Conservation (phyloP, 805 yeast species). For the Cyberlindnera amylophila region DNA sequence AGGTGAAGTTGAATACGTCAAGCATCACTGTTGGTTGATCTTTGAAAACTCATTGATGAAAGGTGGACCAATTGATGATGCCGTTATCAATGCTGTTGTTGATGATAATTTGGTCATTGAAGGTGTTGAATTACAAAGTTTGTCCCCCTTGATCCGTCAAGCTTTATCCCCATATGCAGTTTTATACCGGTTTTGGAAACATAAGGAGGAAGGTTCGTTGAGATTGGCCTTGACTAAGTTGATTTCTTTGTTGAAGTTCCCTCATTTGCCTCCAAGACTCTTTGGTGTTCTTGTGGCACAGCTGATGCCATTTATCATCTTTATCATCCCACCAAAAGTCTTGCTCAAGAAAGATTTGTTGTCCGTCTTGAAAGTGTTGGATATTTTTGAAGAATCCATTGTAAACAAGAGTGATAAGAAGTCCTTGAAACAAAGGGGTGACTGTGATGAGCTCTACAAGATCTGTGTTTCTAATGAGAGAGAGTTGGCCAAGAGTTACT, state of each 20-base stretch:
- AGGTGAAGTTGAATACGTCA: conserved; percentile 48
- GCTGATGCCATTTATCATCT: conserved; percentile 39
- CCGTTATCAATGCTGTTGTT: conserved; percentile 48
- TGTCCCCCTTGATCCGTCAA: conserved; percentile 59
- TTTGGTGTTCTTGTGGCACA: conserved; percentile 48
- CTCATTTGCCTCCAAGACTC: conserved; percentile 50
- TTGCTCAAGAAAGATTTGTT: conserved; percentile 21
- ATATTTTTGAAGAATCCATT: conserved; percentile 18
- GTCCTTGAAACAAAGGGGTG: conserved; percentile 10
- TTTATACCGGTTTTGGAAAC: conserved; percentile 45
- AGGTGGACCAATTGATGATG: conserved; percentile 54
- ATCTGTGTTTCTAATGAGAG: conserved; percentile 11
- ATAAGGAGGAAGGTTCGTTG: conserved; percentile 27
- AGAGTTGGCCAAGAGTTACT: conserved; percentile 9
- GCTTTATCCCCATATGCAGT: conserved; percentile 71
- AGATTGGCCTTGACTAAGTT: conserved; percentile 30
- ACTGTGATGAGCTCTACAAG: conserved; percentile 23
- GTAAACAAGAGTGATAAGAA: conserved; percentile 11
- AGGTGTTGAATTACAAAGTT: conserved; percentile 23
- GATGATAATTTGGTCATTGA: conserved; percentile 32
- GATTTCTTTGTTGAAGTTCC: conserved; percentile 42
- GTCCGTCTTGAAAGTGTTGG: conserved; percentile 19
- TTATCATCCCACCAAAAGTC: conserved; percentile 21
- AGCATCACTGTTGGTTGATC: conserved; percentile 53
- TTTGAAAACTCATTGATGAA: conserved; percentile 56